These are phyloP conservation scores for Dictyophora rubrovolvata DNA, from an alignment of 768 basidiomycete genomes.

Conservation along the genomic window DNA sequence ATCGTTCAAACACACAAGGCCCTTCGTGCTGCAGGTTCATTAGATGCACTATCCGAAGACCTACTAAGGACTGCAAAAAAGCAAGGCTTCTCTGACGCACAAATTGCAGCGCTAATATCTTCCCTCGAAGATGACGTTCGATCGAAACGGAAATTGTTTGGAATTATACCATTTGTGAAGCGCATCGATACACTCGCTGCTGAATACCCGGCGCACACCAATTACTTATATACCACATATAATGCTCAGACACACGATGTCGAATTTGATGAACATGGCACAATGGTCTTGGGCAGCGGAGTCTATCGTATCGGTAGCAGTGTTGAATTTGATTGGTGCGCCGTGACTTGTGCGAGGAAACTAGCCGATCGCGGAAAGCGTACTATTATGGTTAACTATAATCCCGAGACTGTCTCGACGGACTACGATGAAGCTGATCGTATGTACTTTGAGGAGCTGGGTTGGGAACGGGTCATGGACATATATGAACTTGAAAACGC, in stretches of 20 bases:
- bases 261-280: slow-evolving; percentile 90
- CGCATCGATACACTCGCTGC: slow-evolving; percentile 98
- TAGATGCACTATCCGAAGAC: slow-evolving; percentile 60
- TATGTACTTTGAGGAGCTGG: slow-evolving; percentile 96
- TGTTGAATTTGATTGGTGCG: slow-evolving; percentile 99
- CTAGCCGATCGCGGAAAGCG: slow-evolving; percentile 86
- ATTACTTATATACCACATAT: slow-evolving; percentile 99
- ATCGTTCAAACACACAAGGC: slow-evolving; percentile 82
- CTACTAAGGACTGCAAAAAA: slow-evolving; percentile 82
- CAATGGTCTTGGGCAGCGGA: slow-evolving; percentile 98
- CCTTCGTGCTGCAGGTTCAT: slow-evolving; percentile 57
- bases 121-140: slow-evolving; percentile 73
- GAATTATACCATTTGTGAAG: slow-evolving; percentile 95
- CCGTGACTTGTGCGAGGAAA: slow-evolving; percentile 94
- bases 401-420: slow-evolving; percentile 98
- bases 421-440: slow-evolving; percentile 99
- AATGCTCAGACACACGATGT: slow-evolving; percentile 95
- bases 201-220: slow-evolving; percentile 97
- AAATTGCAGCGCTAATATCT: slow-evolving; percentile 76
- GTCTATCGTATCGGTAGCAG: slow-evolving; percentile 98
- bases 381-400: slow-evolving; percentile 99
- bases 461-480: slow-evolving; percentile 98
- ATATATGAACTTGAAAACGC: slow-evolving; percentile 95
- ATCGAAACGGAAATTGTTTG: slow-evolving; percentile 72
- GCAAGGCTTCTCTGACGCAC: slow-evolving; percentile 91